Base-by-base conservation (phyloP, 148 eudicot species). In the Chenopodium suecicum region DNA sequence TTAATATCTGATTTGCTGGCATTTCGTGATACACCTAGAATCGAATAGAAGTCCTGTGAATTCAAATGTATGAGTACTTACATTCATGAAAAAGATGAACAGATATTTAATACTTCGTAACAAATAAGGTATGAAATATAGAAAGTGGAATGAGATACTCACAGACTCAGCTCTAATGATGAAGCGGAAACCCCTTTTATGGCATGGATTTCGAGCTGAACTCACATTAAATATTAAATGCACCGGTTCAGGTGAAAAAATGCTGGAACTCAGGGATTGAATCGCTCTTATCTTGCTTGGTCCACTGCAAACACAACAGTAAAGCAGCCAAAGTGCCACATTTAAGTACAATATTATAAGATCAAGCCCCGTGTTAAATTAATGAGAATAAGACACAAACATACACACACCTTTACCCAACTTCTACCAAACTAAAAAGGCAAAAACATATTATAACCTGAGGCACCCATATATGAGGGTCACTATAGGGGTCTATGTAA, bases 1-100 rank as follows among this genome's bases (percentile, higher is more conserved):
- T 95, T 95, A 58, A 95, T 95, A 32, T 95, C 98, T 60, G 97
- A 81, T 90, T 95, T 95, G 93, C 89, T 93, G 65, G 98, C 84
- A 91, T 87, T 88, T 85, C 87, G 89, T 63, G 97, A 88, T 76
- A 95, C 98, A 76, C 98, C 97, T 78, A 95, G 97, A 70, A 93
- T 86, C 50, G 94, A 83, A 84, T 95, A 95, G 83, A 64, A 95
- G 82, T 95, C 98, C 98, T 95, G 96, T 80, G 44, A 41, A 41
- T 41, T 41, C 44, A 5, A 41, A 41, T 41, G 44, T 31, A 11
- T 44, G 46, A 10, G 25, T 27, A 60, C 41, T 27, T 13, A 23
- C 5, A 71, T 14, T 32, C 52, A 70, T 29, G 52, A 41, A 79
- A 17, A 17, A 2, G 62, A 67, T 23, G 29, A 47, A 60, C 22